A percentile compares a stretch with the other conserved stretches of the same genome.
Conservation (phyloP, 2,329 filamentous ascomycete genomes). For the Scedosporium apiospermum region DNA sequence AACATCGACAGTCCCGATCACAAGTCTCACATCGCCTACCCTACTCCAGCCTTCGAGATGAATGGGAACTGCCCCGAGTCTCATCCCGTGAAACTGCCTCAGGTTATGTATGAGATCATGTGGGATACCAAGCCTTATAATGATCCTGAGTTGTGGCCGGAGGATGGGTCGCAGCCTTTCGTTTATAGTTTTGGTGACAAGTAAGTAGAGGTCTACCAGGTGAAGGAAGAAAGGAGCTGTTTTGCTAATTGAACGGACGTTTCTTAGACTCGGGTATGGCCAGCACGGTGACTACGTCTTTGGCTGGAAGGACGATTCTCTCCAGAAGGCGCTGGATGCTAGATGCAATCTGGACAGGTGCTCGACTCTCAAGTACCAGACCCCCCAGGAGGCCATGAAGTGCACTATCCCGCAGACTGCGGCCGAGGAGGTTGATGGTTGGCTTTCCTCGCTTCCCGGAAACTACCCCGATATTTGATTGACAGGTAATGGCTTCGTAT, state of each 20-base stretch:
- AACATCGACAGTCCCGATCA: too few relatives aligned
- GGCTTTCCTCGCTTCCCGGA: slow-evolving; percentile 9
- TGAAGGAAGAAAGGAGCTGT: not conserved
- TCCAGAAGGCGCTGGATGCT: slow-evolving; percentile 20
- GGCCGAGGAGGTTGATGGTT: slow-evolving; percentile 38
- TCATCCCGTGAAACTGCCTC: slow-evolving; percentile 35
- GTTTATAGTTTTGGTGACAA: slow-evolving; percentile 6
- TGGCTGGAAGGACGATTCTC: slow-evolving; percentile 22
- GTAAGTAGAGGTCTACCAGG: not conserved
- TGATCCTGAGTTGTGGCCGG: slow-evolving; percentile 7
- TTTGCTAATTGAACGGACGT: not conserved
- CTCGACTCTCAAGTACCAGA: slow-evolving; percentile 34
- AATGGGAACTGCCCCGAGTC: slow-evolving; percentile 60
- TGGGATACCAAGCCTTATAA: slow-evolving; percentile 36
- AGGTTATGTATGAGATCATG: slow-evolving; percentile 36
- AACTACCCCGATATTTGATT: not conserved
- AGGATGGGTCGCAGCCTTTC: slow-evolving; percentile 10
- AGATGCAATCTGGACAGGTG: slow-evolving; percentile 36
- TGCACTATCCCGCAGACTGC: slow-evolving; percentile 36
- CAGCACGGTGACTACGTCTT: slow-evolving; percentile 24
- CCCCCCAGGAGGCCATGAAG: slow-evolving; percentile 33
- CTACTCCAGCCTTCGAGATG: too few relatives aligned
- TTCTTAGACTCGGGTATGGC: slow-evolving; percentile 14
- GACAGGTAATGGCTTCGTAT: not conserved
- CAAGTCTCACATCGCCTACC: too few relatives aligned